A percentile compares a stretch with the other conserved stretches of the same genome.
Conservation (phyloP, 805 yeast genomes). For the Candida coleopterorum region DNA sequence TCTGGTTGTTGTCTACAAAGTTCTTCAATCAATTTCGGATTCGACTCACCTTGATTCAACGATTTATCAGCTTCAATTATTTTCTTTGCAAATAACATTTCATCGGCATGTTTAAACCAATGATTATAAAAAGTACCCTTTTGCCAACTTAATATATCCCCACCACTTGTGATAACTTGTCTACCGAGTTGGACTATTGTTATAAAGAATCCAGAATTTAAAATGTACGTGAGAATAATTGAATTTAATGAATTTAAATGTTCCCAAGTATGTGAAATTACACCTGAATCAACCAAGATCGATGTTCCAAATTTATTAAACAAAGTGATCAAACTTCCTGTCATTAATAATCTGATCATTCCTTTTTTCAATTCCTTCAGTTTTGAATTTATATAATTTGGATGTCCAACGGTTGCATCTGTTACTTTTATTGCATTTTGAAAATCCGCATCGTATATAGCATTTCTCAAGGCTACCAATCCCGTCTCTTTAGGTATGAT, state of each 20-base stretch:
- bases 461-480: constrained; percentile 58
- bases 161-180: constrained; percentile 37
- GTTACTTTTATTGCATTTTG: constrained; percentile 52
- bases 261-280: constrained; percentile 32
- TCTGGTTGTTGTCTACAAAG: constrained; percentile 31
- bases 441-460: constrained; percentile 56
- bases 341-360: constrained; percentile 24
- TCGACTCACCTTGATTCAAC: constrained; percentile 40
- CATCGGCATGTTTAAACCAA: constrained; percentile 64
- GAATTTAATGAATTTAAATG: constrained; percentile 45
- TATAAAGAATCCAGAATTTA: constrained; percentile 38
- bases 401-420: constrained; percentile 57
- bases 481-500: constrained; percentile 37
- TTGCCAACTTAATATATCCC: constrained; percentile 55
- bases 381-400: constrained; percentile 40
- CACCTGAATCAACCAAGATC: constrained; percentile 35
- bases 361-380: constrained; percentile 27
- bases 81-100: constrained; percentile 60
- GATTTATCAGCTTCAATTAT: constrained; percentile 62
- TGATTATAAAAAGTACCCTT: constrained; percentile 59
- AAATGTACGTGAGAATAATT: constrained; percentile 34
- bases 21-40: constrained; percentile 30
- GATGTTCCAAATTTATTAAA: constrained; percentile 40
- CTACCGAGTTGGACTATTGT: constrained; percentile 39
- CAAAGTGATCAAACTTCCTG: constrained; percentile 30